Conservation (phyloP, 345 rosid species). For the Linum lewisii region DNA sequence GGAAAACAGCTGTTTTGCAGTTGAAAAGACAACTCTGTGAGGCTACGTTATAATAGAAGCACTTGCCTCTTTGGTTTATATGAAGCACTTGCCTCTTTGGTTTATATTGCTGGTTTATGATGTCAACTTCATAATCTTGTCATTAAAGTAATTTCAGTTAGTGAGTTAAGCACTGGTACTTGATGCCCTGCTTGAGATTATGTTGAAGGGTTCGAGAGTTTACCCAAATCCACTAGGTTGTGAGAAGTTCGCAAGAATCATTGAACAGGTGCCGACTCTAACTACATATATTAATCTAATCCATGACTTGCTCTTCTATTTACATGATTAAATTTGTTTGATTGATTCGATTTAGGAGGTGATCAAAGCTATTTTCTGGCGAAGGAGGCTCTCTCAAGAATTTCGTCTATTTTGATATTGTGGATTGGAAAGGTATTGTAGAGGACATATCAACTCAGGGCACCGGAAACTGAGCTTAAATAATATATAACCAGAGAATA, state of each 20-base stretch:
- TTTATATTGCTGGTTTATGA: neutral
- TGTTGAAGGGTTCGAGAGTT: constrained; percentile 35
- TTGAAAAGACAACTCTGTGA: constrained; percentile 63
- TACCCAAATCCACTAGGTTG: constrained; percentile 93
- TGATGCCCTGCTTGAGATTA: constrained; percentile 58
- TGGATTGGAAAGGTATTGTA: constrained; percentile 79
- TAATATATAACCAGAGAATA: too few relatives aligned
- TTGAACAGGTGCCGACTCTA: constrained; percentile 64
- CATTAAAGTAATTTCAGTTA: constrained; percentile 29
- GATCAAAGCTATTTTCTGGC: constrained; percentile 75
- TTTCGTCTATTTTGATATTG: constrained; percentile 76
- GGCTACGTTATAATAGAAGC: constrained; percentile 35
- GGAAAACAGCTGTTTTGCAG: constrained; percentile 46
- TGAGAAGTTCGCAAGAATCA: constrained; percentile 79
- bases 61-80: too few relatives aligned
- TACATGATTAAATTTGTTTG: neutral
- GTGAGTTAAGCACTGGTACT: constrained; percentile 52
- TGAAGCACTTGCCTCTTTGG: too few relatives aligned
- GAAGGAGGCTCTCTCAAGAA: constrained; percentile 86
- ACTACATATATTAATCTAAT: neutral
- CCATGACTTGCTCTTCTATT: neutral
- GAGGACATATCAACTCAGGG: constrained; percentile 58
- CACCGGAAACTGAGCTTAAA: constrained; percentile 14
- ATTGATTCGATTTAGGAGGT: constrained; percentile 45
- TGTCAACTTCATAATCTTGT: constrained; percentile 1